These are phyloP conservation scores for Serendipita sp. DNA, from an alignment of 768 basidiomycete species.

Conservation along the genomic window DNA sequence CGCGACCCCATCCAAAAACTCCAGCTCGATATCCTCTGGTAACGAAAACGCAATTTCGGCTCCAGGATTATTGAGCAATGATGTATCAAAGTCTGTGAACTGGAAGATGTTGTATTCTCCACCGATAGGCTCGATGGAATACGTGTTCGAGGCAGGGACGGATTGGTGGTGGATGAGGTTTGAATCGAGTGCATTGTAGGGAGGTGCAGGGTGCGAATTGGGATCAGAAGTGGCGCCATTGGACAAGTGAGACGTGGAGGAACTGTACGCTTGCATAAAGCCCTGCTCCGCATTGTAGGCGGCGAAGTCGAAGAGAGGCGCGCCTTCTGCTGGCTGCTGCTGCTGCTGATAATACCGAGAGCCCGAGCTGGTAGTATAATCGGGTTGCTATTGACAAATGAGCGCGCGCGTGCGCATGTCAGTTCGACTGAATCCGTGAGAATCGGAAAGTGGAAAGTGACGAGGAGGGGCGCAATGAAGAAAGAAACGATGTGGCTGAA, in stretches of 20 bases:
- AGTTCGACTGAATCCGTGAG: background rate
- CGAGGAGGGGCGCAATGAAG: background rate
- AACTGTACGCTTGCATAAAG: background rate
- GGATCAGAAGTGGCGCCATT: background rate
- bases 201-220: constrained; percentile 1
- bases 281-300: background rate
- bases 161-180: background rate
- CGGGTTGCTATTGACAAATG: background rate
- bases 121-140: background rate
- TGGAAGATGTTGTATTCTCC: background rate
- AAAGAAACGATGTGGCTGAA: background rate
- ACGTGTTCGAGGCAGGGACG: background rate
- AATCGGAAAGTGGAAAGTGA: background rate
- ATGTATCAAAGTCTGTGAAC: background rate
- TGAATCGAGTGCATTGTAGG: background rate
- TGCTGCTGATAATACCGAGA: background rate
- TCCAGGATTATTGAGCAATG: background rate
- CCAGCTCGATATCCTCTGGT: background rate
- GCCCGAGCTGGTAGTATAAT: background rate
- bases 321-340: background rate
- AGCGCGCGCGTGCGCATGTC: background rate
- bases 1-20: background rate
- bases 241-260: background rate
- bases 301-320: background rate
- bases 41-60: background rate